These are phyloP conservation scores for Lentinula sp. DNA, from an alignment of 768 basidiomycete genomes.

Conservation along the genomic window DNA sequence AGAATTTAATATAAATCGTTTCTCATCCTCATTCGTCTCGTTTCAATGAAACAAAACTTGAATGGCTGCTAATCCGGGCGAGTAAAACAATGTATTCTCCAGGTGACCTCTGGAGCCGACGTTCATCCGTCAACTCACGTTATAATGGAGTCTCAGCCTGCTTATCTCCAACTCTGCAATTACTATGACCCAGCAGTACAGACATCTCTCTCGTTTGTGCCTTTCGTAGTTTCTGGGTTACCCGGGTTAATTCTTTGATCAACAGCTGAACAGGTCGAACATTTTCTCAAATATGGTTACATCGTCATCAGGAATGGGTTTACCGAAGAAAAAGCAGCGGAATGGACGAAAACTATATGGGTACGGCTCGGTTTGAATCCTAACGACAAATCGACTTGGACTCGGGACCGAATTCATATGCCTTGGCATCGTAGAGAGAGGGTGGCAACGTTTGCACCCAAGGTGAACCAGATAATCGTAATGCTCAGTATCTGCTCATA, in stretches of 20 bases:
- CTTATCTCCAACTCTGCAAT: conserved; percentile 1
- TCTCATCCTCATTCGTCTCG: neutral
- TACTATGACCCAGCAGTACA: conserved; percentile 22
- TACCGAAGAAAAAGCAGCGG: conserved; percentile 40
- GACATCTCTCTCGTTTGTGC: conserved; percentile 31
- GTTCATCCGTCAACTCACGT: neutral
- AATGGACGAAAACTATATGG: conserved; percentile 48
- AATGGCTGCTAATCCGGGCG: neutral
- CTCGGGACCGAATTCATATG: conserved; percentile 47
- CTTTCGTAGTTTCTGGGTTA: neutral
- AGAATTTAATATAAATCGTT: conserved; percentile 15
- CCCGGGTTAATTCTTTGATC: neutral
- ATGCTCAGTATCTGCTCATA: neutral
- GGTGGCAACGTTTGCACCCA: conserved; percentile 47
- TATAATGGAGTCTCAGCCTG: neutral
- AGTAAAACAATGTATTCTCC: neutral
- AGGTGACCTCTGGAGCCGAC: conserved; percentile 4
- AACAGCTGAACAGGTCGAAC: conserved; percentile 41
- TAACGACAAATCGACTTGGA: conserved; percentile 50
- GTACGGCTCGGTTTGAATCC: conserved; percentile 45
- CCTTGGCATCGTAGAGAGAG: conserved; percentile 41
- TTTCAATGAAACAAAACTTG: neutral
- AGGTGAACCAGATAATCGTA: conserved; percentile 21
- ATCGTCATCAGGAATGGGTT: conserved; percentile 48
- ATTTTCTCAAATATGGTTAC: conserved; percentile 53